Conservation (phyloP, 768 basidiomycete genomes). For the Daedaleopsis nitida region DNA sequence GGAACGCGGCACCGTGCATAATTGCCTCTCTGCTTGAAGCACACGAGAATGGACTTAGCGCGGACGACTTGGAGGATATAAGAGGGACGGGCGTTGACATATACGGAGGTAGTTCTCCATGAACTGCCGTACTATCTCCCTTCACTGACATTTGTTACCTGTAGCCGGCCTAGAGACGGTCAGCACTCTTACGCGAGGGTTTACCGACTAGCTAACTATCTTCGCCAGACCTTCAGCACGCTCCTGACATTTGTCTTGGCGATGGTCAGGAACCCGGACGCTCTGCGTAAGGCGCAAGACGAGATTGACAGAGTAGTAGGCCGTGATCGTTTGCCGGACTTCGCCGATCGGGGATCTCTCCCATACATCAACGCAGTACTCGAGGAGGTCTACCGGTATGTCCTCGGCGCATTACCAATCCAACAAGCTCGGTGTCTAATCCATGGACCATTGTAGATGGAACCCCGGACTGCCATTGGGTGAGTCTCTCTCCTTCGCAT, state of each 20-base stretch:
- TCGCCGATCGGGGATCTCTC: conserved; percentile 39
- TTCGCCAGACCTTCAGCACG: conserved; percentile 38
- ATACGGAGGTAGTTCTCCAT: conserved; percentile 4
- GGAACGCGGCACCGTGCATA: not conserved
- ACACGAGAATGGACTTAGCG: not conserved
- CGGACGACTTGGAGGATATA: not conserved
- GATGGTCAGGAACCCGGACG: conserved; percentile 38
- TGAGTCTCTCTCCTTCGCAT: conserved; percentile 1
- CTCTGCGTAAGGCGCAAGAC: conserved; percentile 39
- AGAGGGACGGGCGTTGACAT: conserved; percentile 2
- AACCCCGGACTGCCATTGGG: conserved; percentile 11
- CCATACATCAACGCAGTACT: conserved; percentile 42
- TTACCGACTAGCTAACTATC: not conserved
- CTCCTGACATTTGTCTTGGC: conserved; percentile 42
- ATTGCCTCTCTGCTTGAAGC: not conserved
- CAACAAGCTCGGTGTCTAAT: no score
- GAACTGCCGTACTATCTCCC: no score
- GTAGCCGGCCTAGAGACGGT: conserved; percentile 18
- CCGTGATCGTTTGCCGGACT: conserved; percentile 38
- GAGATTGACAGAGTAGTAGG: conserved; percentile 46
- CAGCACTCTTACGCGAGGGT: not conserved
- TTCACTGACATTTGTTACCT: not conserved
- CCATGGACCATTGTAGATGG: no score
- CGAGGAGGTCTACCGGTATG: conserved; percentile 29
- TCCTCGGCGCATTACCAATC: no score